These are phyloP conservation scores for Lignosus rhinocerotis DNA, from an alignment of 1,284 basidiomycete genomes.

Conservation along the genomic window DNA sequence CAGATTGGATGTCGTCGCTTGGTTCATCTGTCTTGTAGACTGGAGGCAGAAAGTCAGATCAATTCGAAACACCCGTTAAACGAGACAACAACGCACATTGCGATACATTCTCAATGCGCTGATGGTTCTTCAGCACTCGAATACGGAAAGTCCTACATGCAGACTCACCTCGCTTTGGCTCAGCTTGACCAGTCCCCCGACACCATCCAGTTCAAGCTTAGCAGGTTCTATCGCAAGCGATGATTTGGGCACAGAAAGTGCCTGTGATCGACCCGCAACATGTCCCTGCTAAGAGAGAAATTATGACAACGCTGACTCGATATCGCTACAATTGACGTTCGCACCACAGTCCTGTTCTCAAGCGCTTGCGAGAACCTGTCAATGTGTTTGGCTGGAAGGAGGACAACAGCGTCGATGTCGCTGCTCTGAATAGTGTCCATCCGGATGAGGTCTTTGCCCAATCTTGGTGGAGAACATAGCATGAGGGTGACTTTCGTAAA, in stretches of 20 bases:
- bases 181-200: constrained; percentile 19
- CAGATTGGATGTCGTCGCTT: constrained; percentile 22
- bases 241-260: constrained; percentile 10
- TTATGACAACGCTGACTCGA: neutral
- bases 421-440: neutral
- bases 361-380: constrained; percentile 3
- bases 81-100: constrained; percentile 17
- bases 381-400: neutral
- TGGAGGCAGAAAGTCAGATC: neutral
- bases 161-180: constrained; percentile 23
- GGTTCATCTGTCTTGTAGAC: constrained; percentile 30
- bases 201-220: constrained; percentile 20
- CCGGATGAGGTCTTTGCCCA: constrained; percentile 23
- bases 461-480: constrained; percentile 10
- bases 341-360: constrained; percentile 12
- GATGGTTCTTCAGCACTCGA: neutral
- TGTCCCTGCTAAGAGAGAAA: neutral
- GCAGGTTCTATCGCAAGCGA: constrained; percentile 23
- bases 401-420: neutral
- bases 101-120: constrained; percentile 25
- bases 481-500: constrained; percentile 5
- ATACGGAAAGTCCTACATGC: neutral
- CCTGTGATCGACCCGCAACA: neutral
- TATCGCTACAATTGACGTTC: neutral
- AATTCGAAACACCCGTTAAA: neutral